Evolutionary conservation across 2,329 filamentous ascomycete species (phyloP).

Genomic region (Scedosporium aurantiacum): DNA sequence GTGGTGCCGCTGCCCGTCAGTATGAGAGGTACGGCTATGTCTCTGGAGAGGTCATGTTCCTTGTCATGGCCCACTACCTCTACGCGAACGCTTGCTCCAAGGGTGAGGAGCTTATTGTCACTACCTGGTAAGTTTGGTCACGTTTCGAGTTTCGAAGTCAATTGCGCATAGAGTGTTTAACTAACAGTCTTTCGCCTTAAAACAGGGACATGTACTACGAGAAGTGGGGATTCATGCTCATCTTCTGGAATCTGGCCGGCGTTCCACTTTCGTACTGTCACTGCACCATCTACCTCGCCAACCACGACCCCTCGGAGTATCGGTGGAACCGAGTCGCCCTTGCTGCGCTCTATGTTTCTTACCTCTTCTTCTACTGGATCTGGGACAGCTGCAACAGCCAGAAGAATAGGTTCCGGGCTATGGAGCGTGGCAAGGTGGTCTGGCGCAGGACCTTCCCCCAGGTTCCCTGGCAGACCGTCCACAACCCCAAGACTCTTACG

Average conservation of each 20-base stretch:
- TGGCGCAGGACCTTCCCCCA: constrained; percentile 77
- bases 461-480: constrained; percentile 74
- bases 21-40: constrained; percentile 80
- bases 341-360: constrained; percentile 52
- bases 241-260: constrained; percentile 93
- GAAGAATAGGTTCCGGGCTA: constrained; percentile 82
- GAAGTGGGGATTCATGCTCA: constrained; percentile 96
- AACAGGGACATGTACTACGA: constrained; percentile 82
- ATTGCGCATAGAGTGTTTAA: neutral
- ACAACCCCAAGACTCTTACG: constrained; percentile 69
- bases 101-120: constrained; percentile 81
- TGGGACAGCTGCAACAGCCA: constrained; percentile 91
- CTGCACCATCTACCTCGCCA: constrained; percentile 81
- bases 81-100: constrained; percentile 90
- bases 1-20: constrained; percentile 69
- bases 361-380: constrained; percentile 77
- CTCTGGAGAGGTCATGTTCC: constrained; percentile 70
- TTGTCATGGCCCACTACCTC: constrained; percentile 81
- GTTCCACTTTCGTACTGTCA: constrained; percentile 89
- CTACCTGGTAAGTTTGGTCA: constrained; percentile 48
- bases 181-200: neutral
- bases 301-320: constrained; percentile 68
- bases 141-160: neutral
- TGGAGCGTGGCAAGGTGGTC: constrained; percentile 60
- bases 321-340: constrained; percentile 63